Evolutionary conservation across 805 yeast genomes (phyloP).

Genomic region (Candida endomychidarum): DNA sequence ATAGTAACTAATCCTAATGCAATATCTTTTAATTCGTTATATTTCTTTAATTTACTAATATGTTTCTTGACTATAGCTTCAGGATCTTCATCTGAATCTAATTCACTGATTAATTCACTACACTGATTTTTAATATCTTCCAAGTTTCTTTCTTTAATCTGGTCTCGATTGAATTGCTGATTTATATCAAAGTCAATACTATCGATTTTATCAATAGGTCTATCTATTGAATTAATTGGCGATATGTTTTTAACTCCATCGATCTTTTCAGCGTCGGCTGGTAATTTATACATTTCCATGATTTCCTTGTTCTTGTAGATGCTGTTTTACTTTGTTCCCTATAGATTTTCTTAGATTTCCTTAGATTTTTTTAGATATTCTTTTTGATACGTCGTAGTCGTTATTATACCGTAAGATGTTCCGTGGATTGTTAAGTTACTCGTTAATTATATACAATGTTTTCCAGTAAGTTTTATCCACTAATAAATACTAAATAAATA

Average conservation of each 20-base stretch:
- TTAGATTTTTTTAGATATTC: too few relatives aligned
- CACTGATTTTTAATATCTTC: conserved; percentile 36
- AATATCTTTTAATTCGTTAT: conserved; percentile 63
- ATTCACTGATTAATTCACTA: conserved; percentile 30
- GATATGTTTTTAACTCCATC: neutral
- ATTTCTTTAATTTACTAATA: conserved; percentile 51
- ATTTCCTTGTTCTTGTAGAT: too few relatives aligned
- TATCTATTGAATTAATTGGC: neutral
- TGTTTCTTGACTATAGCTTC: conserved; percentile 50
- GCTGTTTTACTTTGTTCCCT: too few relatives aligned
- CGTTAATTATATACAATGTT: too few relatives aligned
- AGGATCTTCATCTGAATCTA: conserved; percentile 38
- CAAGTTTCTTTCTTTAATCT: conserved; percentile 12
- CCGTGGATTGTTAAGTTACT: too few relatives aligned
- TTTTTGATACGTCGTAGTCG: too few relatives aligned
- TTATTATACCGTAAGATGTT: too few relatives aligned
- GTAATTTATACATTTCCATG: neutral
- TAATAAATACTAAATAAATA: too few relatives aligned
- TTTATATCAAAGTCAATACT: neutral
- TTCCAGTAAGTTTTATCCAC: too few relatives aligned
- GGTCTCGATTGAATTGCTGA: conserved; percentile 1
- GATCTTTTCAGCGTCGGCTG: neutral
- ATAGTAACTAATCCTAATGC: conserved; percentile 56
- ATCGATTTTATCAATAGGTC: neutral
- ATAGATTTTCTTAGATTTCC: too few relatives aligned